phyloP scores from a whole-genome alignment of 495 filamentous ascomycete species.

The Neurospora terricola region DNA sequence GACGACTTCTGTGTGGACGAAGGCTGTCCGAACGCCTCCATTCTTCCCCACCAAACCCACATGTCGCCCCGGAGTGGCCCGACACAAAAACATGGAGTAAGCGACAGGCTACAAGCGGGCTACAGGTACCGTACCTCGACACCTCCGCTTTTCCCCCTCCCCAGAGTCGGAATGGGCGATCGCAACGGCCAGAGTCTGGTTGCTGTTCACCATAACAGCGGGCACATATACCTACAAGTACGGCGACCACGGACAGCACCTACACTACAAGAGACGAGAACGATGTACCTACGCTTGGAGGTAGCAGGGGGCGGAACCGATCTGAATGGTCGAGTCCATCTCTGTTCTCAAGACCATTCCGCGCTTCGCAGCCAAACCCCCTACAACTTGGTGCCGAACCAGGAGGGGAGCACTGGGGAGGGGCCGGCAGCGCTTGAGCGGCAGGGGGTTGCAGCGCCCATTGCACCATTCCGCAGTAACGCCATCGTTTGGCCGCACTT shows the following conservation, averaged over 20 bases:
- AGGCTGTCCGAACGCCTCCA: not conserved
- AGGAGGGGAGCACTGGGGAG: constrained; percentile 2
- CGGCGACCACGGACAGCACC: not conserved
- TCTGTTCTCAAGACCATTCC: not conserved
- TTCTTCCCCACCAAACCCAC: not conserved
- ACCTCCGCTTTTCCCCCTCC: constrained; percentile 4
- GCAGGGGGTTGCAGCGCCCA: constrained; percentile 11
- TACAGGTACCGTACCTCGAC: not conserved
- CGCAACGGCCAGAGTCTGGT: not conserved
- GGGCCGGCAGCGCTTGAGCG: constrained; percentile 11
- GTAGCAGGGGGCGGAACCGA: constrained; percentile 12
- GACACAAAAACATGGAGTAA: not conserved
- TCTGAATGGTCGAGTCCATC: constrained; percentile 13
- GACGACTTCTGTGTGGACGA: not conserved
- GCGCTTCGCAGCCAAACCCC: not conserved
- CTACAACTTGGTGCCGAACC: not conserved
- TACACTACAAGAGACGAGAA: not conserved
- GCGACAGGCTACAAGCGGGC: not conserved
- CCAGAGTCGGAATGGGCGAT: constrained; percentile 7
- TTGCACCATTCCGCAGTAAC: not conserved
- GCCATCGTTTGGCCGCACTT: not conserved
- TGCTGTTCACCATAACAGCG: constrained; percentile 14
- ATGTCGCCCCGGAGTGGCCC: not conserved
- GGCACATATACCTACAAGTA: constrained; percentile 17
- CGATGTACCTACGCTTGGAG: constrained; percentile 1